A percentile compares a stretch with the other conserved stretches of the same genome.
Conservation (phyloP, 257 asterid species). For the Solanum lycopersicoides region DNA sequence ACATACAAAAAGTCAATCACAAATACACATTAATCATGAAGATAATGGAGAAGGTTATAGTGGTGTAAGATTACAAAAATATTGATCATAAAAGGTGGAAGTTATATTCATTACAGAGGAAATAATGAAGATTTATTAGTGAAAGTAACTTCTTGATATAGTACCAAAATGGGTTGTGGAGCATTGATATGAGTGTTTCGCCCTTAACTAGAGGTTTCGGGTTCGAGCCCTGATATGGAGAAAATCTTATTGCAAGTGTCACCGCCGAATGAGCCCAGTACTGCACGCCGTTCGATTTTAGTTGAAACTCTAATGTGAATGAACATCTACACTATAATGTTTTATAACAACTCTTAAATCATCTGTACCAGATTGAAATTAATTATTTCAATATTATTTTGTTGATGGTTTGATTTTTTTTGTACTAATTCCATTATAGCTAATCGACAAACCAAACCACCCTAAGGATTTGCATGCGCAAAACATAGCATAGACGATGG, state of each 20-base stretch:
- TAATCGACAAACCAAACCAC: neutral
- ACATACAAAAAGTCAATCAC: neutral
- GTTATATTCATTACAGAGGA: too few relatives aligned
- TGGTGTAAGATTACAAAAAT: neutral
- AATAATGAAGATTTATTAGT: too few relatives aligned
- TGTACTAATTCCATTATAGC: neutral
- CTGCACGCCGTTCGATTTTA: rapidly evolving
- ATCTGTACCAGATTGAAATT: too few relatives aligned
- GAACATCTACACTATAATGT: neutral
- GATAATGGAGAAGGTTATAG: neutral
- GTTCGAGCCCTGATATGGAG: rapidly evolving
- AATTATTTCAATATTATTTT: too few relatives aligned
- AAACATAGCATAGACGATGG: neutral
- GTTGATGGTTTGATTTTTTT: neutral
- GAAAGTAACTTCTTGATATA: too few relatives aligned
- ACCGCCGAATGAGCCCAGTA: rapidly evolving
- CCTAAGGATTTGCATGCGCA: neutral
- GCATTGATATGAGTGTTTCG: too few relatives aligned
- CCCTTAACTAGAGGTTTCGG: rapidly evolving
- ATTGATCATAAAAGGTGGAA: too few relatives aligned
- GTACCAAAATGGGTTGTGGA: too few relatives aligned
- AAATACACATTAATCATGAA: neutral
- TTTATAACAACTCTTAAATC: too few relatives aligned
- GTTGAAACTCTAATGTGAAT: too few relatives aligned
- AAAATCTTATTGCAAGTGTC: too few relatives aligned